Conservation (phyloP, 805 yeast genomes). For the Saccharomycopsis amapae region DNA sequence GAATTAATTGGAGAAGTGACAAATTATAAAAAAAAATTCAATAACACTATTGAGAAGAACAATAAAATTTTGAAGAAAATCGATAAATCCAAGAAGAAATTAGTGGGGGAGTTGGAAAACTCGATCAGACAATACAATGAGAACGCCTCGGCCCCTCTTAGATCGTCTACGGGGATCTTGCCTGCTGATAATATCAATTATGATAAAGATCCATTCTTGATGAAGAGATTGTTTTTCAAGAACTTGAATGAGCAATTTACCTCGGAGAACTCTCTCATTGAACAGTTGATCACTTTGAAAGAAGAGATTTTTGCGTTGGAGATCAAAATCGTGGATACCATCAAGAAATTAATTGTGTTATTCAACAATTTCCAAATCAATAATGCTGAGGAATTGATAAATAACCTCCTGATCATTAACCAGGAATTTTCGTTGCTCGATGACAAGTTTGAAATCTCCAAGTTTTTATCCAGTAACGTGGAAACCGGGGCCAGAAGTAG, state of each 20-base stretch:
- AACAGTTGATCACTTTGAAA: conserved; percentile 15
- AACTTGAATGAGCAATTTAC: conserved; percentile 18
- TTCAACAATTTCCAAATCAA: conserved; percentile 20
- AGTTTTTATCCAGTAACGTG: conserved; percentile 15
- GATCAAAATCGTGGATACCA: conserved; percentile 12
- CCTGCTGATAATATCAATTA: conserved; percentile 7
- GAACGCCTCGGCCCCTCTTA: neutral
- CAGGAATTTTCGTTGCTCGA: conserved; percentile 15
- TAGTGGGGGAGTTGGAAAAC: conserved; percentile 16
- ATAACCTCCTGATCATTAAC: conserved; percentile 13
- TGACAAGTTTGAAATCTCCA: conserved; percentile 19
- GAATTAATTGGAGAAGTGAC: conserved; percentile 13
- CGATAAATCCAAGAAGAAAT: conserved; percentile 14
- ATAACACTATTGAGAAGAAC: conserved; percentile 17
- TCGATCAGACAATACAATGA: conserved; percentile 13
- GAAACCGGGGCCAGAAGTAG: neutral
- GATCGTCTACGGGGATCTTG: conserved; percentile 2
- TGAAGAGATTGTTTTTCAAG: conserved; percentile 20
- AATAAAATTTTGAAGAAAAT: conserved; percentile 12
- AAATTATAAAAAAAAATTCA: conserved; percentile 14
- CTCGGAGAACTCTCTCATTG: conserved; percentile 13
- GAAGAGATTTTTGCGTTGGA: conserved; percentile 20
- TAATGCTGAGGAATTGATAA: conserved; percentile 18
- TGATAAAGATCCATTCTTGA: conserved; percentile 21
- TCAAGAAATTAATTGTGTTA: conserved; percentile 17